Conservation (phyloP, 2,329 filamentous ascomycete species). For the Aureobasidium sp. region DNA sequence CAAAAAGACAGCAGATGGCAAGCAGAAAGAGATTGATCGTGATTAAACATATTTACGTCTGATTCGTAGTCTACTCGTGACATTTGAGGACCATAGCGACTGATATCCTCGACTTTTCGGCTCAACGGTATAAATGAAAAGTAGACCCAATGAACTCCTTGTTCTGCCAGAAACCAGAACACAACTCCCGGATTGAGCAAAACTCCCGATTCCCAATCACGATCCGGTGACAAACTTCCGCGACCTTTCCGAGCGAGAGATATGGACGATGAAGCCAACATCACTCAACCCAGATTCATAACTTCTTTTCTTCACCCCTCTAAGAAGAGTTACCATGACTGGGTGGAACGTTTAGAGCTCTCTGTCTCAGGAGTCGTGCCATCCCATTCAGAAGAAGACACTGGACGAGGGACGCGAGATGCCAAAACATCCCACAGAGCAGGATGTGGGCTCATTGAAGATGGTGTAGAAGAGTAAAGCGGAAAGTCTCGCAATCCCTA, state of each 20-base stretch:
- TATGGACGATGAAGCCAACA: no score
- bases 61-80: slow-evolving; percentile 15
- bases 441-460: background rate
- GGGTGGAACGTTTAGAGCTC: no score
- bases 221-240: no score
- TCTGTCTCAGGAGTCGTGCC: background rate
- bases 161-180: background rate
- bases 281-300: no score
- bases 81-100: background rate
- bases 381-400: background rate
- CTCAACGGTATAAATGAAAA: background rate
- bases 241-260: no score
- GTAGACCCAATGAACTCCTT: slow-evolving; percentile 7
- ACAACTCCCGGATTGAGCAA: no score
- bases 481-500: background rate
- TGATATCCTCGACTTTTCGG: background rate
- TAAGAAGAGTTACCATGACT: no score
- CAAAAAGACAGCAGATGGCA: no score
- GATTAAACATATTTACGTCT: slow-evolving; percentile 13
- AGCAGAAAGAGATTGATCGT: background rate
- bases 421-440: background rate
- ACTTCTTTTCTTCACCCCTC: no score
- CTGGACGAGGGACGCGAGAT: background rate
- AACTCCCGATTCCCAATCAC: no score
- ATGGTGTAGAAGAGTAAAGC: background rate